Percentiles rank a stretch among this genome's conserved stretches.
phyloP scores from a whole-genome alignment of 352 stramenopile species.

The Phytopythium aichiense region DNA sequence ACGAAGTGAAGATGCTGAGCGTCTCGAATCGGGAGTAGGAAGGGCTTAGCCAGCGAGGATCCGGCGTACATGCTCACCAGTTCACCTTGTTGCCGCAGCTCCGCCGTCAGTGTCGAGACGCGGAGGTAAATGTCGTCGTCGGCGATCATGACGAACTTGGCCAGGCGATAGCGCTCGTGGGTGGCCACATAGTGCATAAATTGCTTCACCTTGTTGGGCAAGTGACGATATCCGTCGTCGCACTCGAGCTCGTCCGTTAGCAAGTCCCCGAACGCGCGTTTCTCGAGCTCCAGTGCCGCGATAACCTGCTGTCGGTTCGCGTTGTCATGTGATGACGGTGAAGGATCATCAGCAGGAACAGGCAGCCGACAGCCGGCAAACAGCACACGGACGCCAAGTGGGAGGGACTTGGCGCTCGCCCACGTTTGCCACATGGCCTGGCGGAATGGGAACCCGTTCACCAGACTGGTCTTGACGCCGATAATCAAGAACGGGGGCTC shows the following conservation, averaged over 20 bases:
- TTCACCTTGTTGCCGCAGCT: constrained; percentile 13
- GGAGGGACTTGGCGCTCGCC: constrained; percentile 14
- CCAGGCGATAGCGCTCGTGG: constrained; percentile 6
- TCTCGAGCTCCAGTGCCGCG: constrained; percentile 27
- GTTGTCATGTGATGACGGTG: neutral
- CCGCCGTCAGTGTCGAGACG: constrained; percentile 16
- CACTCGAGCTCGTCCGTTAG: constrained; percentile 47
- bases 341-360: neutral
- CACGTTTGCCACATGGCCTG: constrained; percentile 40
- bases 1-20: constrained; percentile 25
- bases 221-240: constrained; percentile 38
- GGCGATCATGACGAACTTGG: constrained; percentile 46
- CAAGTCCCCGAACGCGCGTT: constrained; percentile 31
- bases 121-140: constrained; percentile 58
- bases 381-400: constrained; percentile 14
- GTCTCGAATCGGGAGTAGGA: constrained; percentile 22
- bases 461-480: constrained; percentile 37
- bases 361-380: constrained; percentile 27
- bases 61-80: constrained; percentile 22
- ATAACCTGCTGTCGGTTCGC: neutral
- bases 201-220: constrained; percentile 52
- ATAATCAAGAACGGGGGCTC: constrained; percentile 24
- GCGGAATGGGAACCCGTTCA: constrained; percentile 27
- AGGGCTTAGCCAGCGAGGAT: constrained; percentile 16
- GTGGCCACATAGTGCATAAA: constrained; percentile 42